These are phyloP conservation scores for Paraconiothyrium brasiliense DNA, from an alignment of 2,329 filamentous ascomycete species.

Conservation along the genomic window DNA sequence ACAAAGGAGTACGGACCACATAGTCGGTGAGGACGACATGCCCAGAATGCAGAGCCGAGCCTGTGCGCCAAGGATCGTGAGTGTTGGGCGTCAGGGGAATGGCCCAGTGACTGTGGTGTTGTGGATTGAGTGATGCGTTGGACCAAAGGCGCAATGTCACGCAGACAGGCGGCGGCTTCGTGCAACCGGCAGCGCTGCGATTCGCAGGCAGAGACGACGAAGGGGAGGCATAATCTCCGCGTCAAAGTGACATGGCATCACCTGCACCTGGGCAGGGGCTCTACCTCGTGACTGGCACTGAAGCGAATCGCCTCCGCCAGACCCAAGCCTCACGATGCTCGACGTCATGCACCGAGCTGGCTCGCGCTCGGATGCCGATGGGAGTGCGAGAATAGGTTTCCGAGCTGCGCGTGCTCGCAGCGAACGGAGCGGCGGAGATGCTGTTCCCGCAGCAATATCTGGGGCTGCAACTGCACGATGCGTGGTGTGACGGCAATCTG, in stretches of 20 bases:
- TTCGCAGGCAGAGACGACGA: neutral
- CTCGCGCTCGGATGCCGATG: constrained; percentile 14
- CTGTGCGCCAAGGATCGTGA: constrained; percentile 26
- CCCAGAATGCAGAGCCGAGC: constrained; percentile 11
- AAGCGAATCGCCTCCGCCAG: constrained; percentile 13
- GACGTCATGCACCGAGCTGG: constrained; percentile 41
- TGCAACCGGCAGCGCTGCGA: neutral
- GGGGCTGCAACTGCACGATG: neutral
- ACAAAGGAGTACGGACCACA: constrained; percentile 13
- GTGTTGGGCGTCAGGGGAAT: constrained; percentile 2
- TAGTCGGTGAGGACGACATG: constrained; percentile 19
- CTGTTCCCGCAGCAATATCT: constrained; percentile 19
- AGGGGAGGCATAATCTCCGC: constrained; percentile 10
- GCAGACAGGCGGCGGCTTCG: constrained; percentile 9
- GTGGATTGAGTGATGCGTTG: constrained; percentile 29
- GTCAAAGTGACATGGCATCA: constrained; percentile 6
- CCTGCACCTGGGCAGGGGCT: neutral
- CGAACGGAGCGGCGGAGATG: neutral
- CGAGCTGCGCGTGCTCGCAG: too few relatives aligned
- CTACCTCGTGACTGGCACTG: constrained; percentile 19
- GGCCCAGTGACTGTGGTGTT: constrained; percentile 15
- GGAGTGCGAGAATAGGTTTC: neutral
- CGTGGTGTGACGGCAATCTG: neutral
- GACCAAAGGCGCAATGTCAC: constrained; percentile 32
- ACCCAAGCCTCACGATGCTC: constrained; percentile 44